Evolutionary conservation across 1,139 yeast genomes (phyloP).

Genomic region (Arxiozyma telluris): DNA sequence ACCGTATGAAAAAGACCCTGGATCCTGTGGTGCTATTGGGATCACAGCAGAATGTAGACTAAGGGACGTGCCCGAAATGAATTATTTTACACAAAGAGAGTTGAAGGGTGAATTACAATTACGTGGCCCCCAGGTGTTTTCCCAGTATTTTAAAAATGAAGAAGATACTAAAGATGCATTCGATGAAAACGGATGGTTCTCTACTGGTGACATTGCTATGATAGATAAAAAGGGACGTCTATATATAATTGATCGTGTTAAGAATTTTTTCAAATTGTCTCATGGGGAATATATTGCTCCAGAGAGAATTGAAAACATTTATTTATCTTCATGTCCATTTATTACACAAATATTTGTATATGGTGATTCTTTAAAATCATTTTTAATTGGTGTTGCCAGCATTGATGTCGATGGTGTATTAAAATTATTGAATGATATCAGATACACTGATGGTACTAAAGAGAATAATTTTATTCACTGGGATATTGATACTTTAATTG

Average conservation of each 20-base stretch:
- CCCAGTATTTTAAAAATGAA: slow-evolving; percentile 50
- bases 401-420: slow-evolving; percentile 39
- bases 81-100: slow-evolving; percentile 41
- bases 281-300: slow-evolving; percentile 82
- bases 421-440: slow-evolving; percentile 11
- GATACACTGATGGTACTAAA: slow-evolving; percentile 11
- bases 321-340: slow-evolving; percentile 45
- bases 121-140: slow-evolving; percentile 60
- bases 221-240: slow-evolving; percentile 49
- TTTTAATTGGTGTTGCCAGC: slow-evolving; percentile 56
- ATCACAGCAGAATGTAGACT: slow-evolving; percentile 49
- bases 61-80: slow-evolving; percentile 60
- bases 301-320: slow-evolving; percentile 62
- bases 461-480: slow-evolving; percentile 8
- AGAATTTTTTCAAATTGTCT: slow-evolving; percentile 70
- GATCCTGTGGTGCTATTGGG: slow-evolving; percentile 56
- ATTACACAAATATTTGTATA: slow-evolving; percentile 53
- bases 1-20: slow-evolving; percentile 41
- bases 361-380: slow-evolving; percentile 58
- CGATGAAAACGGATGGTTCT: slow-evolving; percentile 65
- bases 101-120: slow-evolving; percentile 53
- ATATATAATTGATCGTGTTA: slow-evolving; percentile 61
- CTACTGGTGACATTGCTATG: slow-evolving; percentile 66
- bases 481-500: slow-evolving; percentile 23
- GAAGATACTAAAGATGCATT: slow-evolving; percentile 45